Conservation (phyloP, 2,329 filamentous ascomycete genomes). For the Phialophora chinensis region DNA sequence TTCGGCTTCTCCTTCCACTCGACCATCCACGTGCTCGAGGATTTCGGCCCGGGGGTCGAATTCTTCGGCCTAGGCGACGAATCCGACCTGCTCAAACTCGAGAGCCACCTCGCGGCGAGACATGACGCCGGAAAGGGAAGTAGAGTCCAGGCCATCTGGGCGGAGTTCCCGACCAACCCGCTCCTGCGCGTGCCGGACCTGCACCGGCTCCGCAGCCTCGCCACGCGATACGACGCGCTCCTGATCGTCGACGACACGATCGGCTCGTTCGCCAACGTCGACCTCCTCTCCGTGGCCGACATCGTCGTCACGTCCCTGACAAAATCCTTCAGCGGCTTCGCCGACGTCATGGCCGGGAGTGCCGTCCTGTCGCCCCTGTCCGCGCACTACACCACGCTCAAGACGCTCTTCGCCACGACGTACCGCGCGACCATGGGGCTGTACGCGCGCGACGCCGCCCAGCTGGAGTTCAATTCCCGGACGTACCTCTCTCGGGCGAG, state of each 20-base stretch:
- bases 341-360: slow-evolving; percentile 62
- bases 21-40: slow-evolving; percentile 57
- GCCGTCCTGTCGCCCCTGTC: slow-evolving; percentile 58
- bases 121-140: slow-evolving; percentile 44
- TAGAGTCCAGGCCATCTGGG: slow-evolving; percentile 42
- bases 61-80: slow-evolving; percentile 55
- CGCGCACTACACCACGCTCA: slow-evolving; percentile 49
- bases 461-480: slow-evolving; percentile 39
- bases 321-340: slow-evolving; percentile 65
- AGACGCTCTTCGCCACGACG: slow-evolving; percentile 29
- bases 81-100: slow-evolving; percentile 58
- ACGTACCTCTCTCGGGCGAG: slow-evolving; percentile 39
- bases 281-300: slow-evolving; percentile 58
- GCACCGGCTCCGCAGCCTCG: slow-evolving; percentile 48
- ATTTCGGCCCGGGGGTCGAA: slow-evolving; percentile 51
- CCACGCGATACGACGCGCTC: slow-evolving; percentile 44
- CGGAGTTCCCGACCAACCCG: slow-evolving; percentile 60
- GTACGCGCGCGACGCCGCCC: slow-evolving; percentile 38
- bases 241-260: slow-evolving; percentile 49
- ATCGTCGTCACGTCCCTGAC: slow-evolving; percentile 61
- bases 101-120: slow-evolving; percentile 56
- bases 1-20: slow-evolving; percentile 61
- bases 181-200: slow-evolving; percentile 53
- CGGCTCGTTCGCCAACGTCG: slow-evolving; percentile 47
- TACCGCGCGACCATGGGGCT: slow-evolving; percentile 35